Conservation (phyloP, 768 basidiomycete genomes). For the Mycena amicta region DNA sequence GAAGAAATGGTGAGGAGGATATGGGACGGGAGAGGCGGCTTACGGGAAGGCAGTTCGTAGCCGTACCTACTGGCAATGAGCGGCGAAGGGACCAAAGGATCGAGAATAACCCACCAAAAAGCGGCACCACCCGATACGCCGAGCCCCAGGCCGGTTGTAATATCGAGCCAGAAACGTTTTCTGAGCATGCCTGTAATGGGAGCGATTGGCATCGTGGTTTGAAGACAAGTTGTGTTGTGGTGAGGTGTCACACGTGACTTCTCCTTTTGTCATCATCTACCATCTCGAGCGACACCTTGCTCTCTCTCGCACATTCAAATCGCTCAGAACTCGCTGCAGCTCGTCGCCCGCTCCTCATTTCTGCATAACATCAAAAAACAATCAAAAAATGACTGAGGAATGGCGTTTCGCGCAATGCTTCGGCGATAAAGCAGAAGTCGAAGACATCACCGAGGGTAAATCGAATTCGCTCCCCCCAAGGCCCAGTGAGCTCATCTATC, state of each 20-base stretch:
- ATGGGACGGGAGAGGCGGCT: constrained; percentile 36
- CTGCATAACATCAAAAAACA: too few relatives aligned
- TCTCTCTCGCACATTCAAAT: too few relatives aligned
- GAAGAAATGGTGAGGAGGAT: constrained; percentile 5
- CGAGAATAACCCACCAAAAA: constrained; percentile 70
- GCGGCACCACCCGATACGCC: constrained; percentile 74
- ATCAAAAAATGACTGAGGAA: constrained; percentile 84
- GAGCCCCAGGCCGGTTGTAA: constrained; percentile 74
- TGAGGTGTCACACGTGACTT: background rate
- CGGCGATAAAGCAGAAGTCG: constrained; percentile 99
- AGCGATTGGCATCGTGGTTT: constrained; percentile 69
- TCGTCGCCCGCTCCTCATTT: too few relatives aligned
- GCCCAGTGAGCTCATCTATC: constrained; percentile 11
- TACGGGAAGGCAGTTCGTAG: constrained; percentile 72
- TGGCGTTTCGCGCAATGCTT: constrained; percentile 99
- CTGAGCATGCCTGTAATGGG: constrained; percentile 94
- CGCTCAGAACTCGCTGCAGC: too few relatives aligned
- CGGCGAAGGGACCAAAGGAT: constrained; percentile 20
- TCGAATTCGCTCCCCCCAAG: constrained; percentile 10
- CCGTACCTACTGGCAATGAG: constrained; percentile 67
- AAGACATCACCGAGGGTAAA: constrained; percentile 98
- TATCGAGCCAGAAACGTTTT: constrained; percentile 88
- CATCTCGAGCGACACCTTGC: constrained; percentile 24
- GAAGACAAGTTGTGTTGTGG: constrained; percentile 26
- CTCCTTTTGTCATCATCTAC: constrained; percentile 28